phyloP scores from a whole-genome alignment of 2,329 filamentous ascomycete genomes.

The Epichloe baconii region DNA sequence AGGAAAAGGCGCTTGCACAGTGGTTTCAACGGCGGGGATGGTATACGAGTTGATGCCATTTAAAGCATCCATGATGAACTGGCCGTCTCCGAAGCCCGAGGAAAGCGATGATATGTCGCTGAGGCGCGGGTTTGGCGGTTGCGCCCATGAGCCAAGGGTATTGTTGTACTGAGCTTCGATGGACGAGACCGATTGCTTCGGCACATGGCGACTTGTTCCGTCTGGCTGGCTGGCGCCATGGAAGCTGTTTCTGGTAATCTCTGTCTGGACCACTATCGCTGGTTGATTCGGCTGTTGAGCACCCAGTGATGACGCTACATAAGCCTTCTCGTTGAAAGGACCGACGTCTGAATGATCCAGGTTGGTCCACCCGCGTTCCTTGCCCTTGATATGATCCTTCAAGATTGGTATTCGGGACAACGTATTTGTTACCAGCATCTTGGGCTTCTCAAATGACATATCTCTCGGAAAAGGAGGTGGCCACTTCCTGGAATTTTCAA shows the following conservation, averaged over 20 bases:
- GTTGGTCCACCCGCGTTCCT: constrained; percentile 19
- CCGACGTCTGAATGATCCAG: constrained; percentile 17
- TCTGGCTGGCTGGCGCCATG: background rate
- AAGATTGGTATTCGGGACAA: constrained; percentile 22
- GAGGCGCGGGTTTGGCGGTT: constrained; percentile 19
- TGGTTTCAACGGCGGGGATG: constrained; percentile 7
- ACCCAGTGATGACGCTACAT: background rate
- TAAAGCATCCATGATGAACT: constrained; percentile 31
- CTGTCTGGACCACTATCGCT: constrained; percentile 8
- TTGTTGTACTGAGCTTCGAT: constrained; percentile 7
- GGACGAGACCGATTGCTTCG: constrained; percentile 4
- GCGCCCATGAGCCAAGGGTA: constrained; percentile 8
- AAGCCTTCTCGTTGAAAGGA: constrained; percentile 6
- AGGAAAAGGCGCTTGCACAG: constrained; percentile 8
- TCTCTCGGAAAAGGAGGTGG: constrained; percentile 6
- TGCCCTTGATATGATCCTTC: constrained; percentile 17
- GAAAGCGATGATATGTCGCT: constrained; percentile 48
- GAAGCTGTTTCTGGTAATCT: constrained; percentile 4
- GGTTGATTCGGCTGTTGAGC: background rate
- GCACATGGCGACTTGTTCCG: background rate
- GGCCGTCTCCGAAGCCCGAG: constrained; percentile 50
- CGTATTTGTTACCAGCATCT: constrained; percentile 6
- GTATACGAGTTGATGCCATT: constrained; percentile 15
- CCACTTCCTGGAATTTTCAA: constrained; percentile 23
- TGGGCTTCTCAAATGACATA: constrained; percentile 1